A percentile compares a stretch with the other conserved stretches of the same genome.
phyloP scores from a whole-genome alignment of 768 basidiomycete genomes.

The Pulveroboletus sp. region DNA sequence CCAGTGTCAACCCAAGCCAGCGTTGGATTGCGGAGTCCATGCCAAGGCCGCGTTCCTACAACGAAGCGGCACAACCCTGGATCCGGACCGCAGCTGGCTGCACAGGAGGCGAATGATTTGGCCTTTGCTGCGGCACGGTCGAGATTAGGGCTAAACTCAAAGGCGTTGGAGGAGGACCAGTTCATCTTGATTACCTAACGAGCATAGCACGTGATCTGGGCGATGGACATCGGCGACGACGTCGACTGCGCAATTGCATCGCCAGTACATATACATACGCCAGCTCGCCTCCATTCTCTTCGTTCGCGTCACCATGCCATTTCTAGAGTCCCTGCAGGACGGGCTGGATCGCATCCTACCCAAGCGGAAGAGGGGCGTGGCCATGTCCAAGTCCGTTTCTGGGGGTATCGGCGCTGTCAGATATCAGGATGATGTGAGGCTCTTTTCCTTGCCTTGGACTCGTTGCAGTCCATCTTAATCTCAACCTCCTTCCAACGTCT shows the following conservation, averaged over 20 bases:
- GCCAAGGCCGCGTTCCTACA: constrained; percentile 48
- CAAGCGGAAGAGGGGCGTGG: constrained; percentile 6
- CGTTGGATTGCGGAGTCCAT: neutral
- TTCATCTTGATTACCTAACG: constrained; percentile 42
- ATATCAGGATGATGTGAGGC: constrained; percentile 73
- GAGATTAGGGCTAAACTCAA: constrained; percentile 71
- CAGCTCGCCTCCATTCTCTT: neutral
- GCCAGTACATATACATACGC: constrained; percentile 12
- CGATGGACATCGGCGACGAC: neutral
- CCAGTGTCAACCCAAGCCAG: constrained; percentile 13
- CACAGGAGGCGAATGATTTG: constrained; percentile 76
- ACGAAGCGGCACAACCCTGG: constrained; percentile 41
- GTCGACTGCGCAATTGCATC: constrained; percentile 13
- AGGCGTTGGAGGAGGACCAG: constrained; percentile 44
- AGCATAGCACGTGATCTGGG: constrained; percentile 21
- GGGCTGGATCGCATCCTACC: constrained; percentile 32
- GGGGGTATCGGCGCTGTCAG: constrained; percentile 62
- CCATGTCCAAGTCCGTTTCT: constrained; percentile 36
- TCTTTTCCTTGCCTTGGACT: constrained; percentile 4
- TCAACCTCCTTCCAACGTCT: constrained; percentile 18
- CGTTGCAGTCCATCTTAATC: constrained; percentile 23
- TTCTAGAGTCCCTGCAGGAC: constrained; percentile 30
- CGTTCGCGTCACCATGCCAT: constrained; percentile 16
- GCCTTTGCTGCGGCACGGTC: constrained; percentile 67
- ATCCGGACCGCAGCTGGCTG: constrained; percentile 1